Conservation (phyloP, 768 basidiomycete genomes). For the Hygrocybe punicea region DNA sequence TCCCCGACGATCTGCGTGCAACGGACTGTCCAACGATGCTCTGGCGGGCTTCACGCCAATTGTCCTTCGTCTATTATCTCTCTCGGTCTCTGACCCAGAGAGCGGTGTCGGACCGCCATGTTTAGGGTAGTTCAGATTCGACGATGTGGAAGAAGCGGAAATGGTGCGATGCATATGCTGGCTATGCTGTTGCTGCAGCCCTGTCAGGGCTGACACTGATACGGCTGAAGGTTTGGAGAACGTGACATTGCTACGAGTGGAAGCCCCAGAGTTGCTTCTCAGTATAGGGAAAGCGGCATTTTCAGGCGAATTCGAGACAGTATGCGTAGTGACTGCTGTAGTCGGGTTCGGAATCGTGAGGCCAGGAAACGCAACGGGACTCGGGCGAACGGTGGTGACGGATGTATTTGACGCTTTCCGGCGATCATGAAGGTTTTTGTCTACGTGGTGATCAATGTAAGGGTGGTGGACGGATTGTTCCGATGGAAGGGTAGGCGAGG, state of each 20-base stretch:
- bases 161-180: conserved; percentile 23
- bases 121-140: conserved; percentile 20
- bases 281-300: conserved; percentile 33
- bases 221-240: conserved; percentile 62
- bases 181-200: conserved; percentile 52
- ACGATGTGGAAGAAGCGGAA: conserved; percentile 14
- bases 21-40: conserved; percentile 1
- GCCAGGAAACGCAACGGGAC: conserved; percentile 49
- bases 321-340: conserved; percentile 64
- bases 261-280: conserved; percentile 49
- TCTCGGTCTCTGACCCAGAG: conserved; percentile 47
- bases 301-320: conserved; percentile 50
- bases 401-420: conserved; percentile 38
- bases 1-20: not conserved
- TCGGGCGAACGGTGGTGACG: conserved; percentile 31
- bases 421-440: conserved; percentile 19
- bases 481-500: conserved; percentile 57
- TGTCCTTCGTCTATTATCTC: conserved; percentile 44
- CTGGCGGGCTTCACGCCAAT: conserved; percentile 12
- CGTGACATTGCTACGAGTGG: conserved; percentile 47
- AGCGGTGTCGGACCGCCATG: conserved; percentile 16
- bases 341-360: conserved; percentile 58
- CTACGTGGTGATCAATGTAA: conserved; percentile 16
- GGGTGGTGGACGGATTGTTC: conserved; percentile 38
- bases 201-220: conserved; percentile 50